Conservation (phyloP, 176 grass and related monocot species). For the Bolboschoenus planiculmis region DNA sequence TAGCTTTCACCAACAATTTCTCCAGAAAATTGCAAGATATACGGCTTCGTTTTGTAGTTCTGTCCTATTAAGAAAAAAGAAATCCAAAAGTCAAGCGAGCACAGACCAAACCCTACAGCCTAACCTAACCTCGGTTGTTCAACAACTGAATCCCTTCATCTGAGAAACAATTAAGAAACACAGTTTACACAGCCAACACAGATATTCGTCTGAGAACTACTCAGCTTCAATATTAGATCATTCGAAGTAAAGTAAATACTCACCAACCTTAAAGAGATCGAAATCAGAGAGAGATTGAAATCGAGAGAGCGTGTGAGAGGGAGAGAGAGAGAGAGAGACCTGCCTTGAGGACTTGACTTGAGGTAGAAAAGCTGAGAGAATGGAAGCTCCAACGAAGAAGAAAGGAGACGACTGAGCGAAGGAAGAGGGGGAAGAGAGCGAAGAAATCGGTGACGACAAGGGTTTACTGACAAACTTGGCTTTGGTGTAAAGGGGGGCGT, state of each 20-base stretch:
- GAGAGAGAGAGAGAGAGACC: not conserved
- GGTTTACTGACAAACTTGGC: too few relatives aligned
- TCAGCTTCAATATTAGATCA: not conserved
- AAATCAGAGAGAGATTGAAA: not conserved
- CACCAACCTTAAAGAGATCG: not conserved
- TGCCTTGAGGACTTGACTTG: not conserved
- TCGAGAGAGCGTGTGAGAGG: too few relatives aligned
- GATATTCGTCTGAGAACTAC: not conserved
- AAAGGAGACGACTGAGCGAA: not conserved
- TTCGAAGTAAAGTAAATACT: not conserved
- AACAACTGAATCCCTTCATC: not conserved
- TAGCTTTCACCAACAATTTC: not conserved
- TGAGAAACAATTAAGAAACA: not conserved
- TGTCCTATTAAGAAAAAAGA: not conserved
- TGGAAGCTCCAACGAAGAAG: too few relatives aligned
- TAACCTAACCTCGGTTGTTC: not conserved
- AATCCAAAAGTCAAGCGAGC: not conserved
- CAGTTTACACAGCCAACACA: not conserved
- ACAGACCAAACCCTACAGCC: not conserved
- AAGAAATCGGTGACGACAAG: not conserved
- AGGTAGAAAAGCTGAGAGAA: not conserved
- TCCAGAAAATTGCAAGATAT: not conserved
- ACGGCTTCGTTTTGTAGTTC: not conserved
- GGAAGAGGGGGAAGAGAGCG: not conserved
- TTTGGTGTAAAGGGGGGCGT: too few relatives aligned